Conservation (phyloP, 352 stramenopile genomes). For the Globisporangium spinosum region DNA sequence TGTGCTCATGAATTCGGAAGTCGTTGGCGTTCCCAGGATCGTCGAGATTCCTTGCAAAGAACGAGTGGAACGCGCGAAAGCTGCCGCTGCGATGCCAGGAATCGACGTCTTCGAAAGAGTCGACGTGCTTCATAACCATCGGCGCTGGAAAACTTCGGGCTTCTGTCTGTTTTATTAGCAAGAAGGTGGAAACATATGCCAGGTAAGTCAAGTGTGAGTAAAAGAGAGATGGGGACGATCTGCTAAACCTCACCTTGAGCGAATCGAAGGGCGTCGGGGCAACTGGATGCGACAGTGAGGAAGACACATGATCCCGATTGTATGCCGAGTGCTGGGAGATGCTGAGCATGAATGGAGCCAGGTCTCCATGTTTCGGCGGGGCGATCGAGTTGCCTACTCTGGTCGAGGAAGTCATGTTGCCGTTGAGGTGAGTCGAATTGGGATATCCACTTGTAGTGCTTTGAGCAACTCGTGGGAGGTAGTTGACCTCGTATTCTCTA, state of each 20-base stretch:
- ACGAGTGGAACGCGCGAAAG: slow-evolving; percentile 45
- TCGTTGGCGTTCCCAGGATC: neutral
- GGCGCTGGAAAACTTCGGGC: slow-evolving; percentile 10
- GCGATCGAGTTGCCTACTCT: slow-evolving; percentile 6
- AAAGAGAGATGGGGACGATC: neutral
- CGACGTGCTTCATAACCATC: slow-evolving; percentile 17
- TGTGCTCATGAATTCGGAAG: neutral
- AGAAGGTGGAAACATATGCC: neutral
- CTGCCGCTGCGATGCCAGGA: slow-evolving; percentile 27
- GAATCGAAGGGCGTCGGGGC: neutral
- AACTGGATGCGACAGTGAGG: neutral
- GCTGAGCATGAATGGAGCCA: slow-evolving; percentile 15
- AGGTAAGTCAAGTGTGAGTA: neutral
- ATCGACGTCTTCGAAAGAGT: slow-evolving; percentile 20
- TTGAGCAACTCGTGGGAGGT: neutral
- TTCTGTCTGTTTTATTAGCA: neutral
- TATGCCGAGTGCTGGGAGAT: neutral
- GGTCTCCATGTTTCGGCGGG: neutral
- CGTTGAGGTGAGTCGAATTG: slow-evolving; percentile 2
- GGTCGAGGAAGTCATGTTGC: neutral
- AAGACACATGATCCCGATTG: neutral
- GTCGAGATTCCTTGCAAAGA: slow-evolving; percentile 32
- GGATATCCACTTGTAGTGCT: neutral
- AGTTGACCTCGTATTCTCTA: neutral
- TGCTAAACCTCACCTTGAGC: neutral